Evolutionary conservation across 2,329 filamentous ascomycete species (phyloP).

Genomic region (Neofusicoccum sp.): DNA sequence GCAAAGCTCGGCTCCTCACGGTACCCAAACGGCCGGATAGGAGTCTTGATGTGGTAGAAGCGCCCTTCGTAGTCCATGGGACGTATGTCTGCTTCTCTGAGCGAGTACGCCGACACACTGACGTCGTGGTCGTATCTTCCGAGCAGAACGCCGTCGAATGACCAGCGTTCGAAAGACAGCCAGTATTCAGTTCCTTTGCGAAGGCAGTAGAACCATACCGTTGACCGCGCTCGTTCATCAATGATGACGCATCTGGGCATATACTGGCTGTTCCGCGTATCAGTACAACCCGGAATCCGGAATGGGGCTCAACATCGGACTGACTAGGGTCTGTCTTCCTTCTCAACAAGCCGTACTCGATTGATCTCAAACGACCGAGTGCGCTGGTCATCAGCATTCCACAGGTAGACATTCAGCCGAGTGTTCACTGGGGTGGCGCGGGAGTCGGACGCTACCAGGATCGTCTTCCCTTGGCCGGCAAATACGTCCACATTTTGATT

Average conservation of each 20-base stretch:
- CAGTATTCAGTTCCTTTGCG: conserved; percentile 5
- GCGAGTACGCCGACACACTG: neutral
- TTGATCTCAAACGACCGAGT: conserved; percentile 14
- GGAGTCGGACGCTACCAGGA: conserved; percentile 8
- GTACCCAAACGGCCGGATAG: conserved; percentile 10
- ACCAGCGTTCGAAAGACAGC: conserved; percentile 14
- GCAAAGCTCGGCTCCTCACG: conserved; percentile 6
- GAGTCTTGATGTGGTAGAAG: conserved; percentile 5
- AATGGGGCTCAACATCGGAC: neutral
- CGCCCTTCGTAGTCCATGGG: conserved; percentile 15
- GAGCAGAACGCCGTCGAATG: conserved; percentile 8
- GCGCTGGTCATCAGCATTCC: conserved; percentile 9
- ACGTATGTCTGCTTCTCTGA: conserved; percentile 2
- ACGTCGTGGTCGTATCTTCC: neutral
- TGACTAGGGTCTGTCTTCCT: conserved; percentile 11
- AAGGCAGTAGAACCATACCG: conserved; percentile 12
- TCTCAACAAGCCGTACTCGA: conserved; percentile 10
- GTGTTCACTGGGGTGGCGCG: conserved; percentile 4
- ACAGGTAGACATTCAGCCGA: conserved; percentile 4
- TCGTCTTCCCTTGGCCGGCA: neutral
- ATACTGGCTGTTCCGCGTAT: neutral
- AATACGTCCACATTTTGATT: conserved; percentile 21
- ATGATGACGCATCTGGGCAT: conserved; percentile 15
- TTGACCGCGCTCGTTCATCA: conserved; percentile 3
- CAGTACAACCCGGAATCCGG: neutral